phyloP scores from a whole-genome alignment of 768 basidiomycete species.

The Rubroboletus pulcherrimus region DNA sequence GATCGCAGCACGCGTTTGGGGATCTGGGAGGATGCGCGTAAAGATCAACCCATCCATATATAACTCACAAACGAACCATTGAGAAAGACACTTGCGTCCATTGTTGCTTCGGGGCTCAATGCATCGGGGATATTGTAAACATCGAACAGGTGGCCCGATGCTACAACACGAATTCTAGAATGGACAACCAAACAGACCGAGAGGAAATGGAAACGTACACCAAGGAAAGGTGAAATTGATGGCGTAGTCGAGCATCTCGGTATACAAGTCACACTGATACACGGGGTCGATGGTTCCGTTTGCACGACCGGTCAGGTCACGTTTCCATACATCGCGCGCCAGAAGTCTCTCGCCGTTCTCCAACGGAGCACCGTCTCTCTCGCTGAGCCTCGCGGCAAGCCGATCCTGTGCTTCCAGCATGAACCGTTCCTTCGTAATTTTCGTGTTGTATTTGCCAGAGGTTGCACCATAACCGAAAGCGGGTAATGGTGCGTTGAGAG shows the following conservation, averaged over 20 bases:
- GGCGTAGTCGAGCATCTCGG: constrained; percentile 66
- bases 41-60: neutral
- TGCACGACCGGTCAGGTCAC: constrained; percentile 45
- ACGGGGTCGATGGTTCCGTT: constrained; percentile 58
- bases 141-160: constrained; percentile 33
- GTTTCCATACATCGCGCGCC: constrained; percentile 34
- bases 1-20: neutral
- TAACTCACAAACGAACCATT: constrained; percentile 3
- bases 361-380: constrained; percentile 10
- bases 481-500: no score
- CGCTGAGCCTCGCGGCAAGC: constrained; percentile 1
- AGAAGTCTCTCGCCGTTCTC: constrained; percentile 22
- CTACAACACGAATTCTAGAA: neutral
- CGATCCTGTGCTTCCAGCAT: constrained; percentile 11
- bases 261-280: constrained; percentile 59
- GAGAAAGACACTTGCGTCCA: no score
- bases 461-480: no score
- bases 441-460: neutral
- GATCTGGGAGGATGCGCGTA: neutral
- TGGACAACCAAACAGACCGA: neutral
- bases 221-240: constrained; percentile 66
- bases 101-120: constrained; percentile 33
- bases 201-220: constrained; percentile 30
- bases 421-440: constrained; percentile 8
- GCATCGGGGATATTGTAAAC: constrained; percentile 47